These are phyloP conservation scores for Xylariaceae sp. DNA, from an alignment of 2,329 filamentous ascomycete species.

Conservation along the genomic window DNA sequence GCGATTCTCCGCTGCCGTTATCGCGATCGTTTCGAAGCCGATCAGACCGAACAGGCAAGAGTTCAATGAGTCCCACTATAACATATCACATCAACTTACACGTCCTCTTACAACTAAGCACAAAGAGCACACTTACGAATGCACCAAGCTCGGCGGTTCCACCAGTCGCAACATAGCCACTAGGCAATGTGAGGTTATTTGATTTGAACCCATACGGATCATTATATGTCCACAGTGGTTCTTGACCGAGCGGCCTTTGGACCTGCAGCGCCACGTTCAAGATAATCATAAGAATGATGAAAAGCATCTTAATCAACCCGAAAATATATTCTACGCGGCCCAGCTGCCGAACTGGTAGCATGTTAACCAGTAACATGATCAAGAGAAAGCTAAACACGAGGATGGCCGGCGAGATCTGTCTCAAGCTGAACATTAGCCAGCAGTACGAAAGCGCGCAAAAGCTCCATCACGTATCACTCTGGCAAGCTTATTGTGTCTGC, in stretches of 20 bases:
- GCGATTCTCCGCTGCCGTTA: conserved; percentile 64
- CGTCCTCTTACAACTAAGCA: not conserved
- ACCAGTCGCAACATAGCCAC: conserved; percentile 36
- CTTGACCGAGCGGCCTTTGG: conserved; percentile 34
- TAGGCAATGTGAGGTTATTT: conserved; percentile 35
- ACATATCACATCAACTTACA: not conserved
- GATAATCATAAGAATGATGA: conserved; percentile 8
- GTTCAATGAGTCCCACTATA: conserved; percentile 46
- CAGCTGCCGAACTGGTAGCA: conserved; percentile 9
- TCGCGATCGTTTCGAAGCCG: conserved; percentile 86
- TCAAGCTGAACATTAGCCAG: not conserved
- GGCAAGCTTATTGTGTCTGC: no score
- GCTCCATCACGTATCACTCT: no score
- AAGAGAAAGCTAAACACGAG: conserved; percentile 11
- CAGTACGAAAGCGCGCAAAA: no score
- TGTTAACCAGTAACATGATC: conserved; percentile 12
- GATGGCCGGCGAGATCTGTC: conserved; percentile 4
- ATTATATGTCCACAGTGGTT: conserved; percentile 43
- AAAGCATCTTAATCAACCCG: conserved; percentile 9
- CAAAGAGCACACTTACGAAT: conserved; percentile 26
- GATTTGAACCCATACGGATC: conserved; percentile 42
- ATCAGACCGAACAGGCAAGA: conserved; percentile 59
- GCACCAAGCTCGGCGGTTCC: conserved; percentile 41
- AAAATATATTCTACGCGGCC: conserved; percentile 12
- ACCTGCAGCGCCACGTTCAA: conserved; percentile 46